Base-by-base conservation (phyloP, 495 filamentous ascomycete genomes). In the Penicillium salamii region DNA sequence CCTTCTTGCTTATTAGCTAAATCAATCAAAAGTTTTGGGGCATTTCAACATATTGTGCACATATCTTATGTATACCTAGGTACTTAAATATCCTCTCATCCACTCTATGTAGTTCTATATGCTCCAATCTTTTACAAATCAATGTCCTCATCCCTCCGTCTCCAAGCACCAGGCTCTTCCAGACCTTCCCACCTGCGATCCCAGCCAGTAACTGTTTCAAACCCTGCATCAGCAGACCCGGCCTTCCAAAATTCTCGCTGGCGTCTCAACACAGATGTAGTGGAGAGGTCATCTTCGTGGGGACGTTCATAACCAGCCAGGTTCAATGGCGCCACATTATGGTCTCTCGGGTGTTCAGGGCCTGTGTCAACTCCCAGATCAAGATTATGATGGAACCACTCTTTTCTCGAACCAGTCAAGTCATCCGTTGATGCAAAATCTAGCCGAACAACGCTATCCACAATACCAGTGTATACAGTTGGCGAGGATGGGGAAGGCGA, bases 391-490 rank as follows among this genome's bases (percentile, higher is more conserved):
- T 65, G 42, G 46, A 68, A 72, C 72, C 72, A 76, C 11, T 53
- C 49, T 12, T 56, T 50, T 8, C 42, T 17, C 1, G 62, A 41
- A 11, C 70, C 69, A 3, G 60, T 56, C 28, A 75, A 31, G 35
- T 77, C 74, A 53, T 75, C 72, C 1, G 70, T 73, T 0, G 72
- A 76, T 6, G 69, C 70, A 57, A 85, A 76, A 34, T 80, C 78
- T 2, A 86, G 61, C 18, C 77, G 71, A 5, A 82, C 47, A 1
- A 85, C 65, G 0, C 69, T 66, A 40, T 76, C 71, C 39, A 77
- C 76, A 13, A 83, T 58, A 8, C 82, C 82, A 13, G 77, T 73
- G 59, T 79, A 86, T n/a, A 85, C 57, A 13, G 72, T 77, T 15
- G 79, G 72, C 1, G 80, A 84, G 23, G 59, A 65, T 1, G 73